These are phyloP conservation scores for Amesomyces nigricolor DNA, from an alignment of 2,329 filamentous ascomycete genomes.

Conservation along the genomic window DNA sequence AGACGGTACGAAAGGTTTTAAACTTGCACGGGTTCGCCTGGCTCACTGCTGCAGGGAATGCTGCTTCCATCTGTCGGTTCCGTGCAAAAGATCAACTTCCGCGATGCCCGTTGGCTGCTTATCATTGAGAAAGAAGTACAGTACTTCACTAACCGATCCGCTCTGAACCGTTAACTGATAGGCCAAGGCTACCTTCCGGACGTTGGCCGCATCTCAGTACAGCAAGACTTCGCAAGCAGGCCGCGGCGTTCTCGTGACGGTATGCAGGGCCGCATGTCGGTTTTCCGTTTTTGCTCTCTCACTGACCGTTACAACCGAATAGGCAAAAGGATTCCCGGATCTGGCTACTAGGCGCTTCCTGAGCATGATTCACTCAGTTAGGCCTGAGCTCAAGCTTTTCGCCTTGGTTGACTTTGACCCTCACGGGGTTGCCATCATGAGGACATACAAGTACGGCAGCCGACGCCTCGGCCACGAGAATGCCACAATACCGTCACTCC, in stretches of 20 bases:
- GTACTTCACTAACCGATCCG: too few species aligned
- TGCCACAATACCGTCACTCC: slow-evolving; percentile 44
- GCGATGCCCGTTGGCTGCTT: slow-evolving; percentile 55
- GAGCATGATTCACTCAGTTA: slow-evolving; percentile 42
- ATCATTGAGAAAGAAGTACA: slow-evolving; percentile 73
- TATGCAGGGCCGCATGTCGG: slow-evolving; percentile 30
- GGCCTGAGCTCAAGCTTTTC: slow-evolving; percentile 51
- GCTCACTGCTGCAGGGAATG: slow-evolving; percentile 43
- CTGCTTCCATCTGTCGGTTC: slow-evolving; percentile 52
- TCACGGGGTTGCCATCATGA: slow-evolving; percentile 67
- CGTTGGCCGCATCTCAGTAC: slow-evolving; percentile 53
- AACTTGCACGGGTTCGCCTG: background rate
- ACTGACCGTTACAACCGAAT: background rate
- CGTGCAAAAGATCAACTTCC: slow-evolving; percentile 46
- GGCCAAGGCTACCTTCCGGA: slow-evolving; percentile 65
- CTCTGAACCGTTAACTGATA: slow-evolving; percentile 15
- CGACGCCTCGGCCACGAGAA: slow-evolving; percentile 54
- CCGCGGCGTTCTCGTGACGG: slow-evolving; percentile 64
- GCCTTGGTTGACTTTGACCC: slow-evolving; percentile 71
- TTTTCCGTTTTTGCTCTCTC: background rate
- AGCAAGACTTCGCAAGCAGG: slow-evolving; percentile 45
- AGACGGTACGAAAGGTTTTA: slow-evolving; percentile 27
- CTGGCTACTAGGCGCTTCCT: slow-evolving; percentile 64
- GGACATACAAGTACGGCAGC: slow-evolving; percentile 70
- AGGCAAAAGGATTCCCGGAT: slow-evolving; percentile 82